Base-by-base conservation (phyloP, 1,139 yeast species). In the Suhomyces yuchorum region DNA sequence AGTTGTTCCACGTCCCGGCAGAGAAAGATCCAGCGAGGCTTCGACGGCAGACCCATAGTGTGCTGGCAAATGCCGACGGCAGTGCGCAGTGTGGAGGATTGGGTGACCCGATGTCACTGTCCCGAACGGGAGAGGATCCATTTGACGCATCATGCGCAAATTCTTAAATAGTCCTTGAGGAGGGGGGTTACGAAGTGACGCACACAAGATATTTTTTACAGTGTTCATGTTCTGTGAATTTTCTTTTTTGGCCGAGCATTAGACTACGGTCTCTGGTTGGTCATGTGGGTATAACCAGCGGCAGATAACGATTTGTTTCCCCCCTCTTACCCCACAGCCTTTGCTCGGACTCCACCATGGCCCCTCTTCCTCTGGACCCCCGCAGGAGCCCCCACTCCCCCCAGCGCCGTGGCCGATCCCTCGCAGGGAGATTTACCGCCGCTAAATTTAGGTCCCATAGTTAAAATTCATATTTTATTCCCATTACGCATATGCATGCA, bases 91-190 rank as follows among this genome's bases (percentile, higher is more conserved):
- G 11, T 26, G 14, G 14, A 26, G 30, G 11, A 26, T 26, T 26
- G 30, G 14, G 30, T 26, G 30, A 26, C 30, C 30, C 30, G 18
- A 30, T 30, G 34, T 30, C 8, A 15, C 34, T 14, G 34, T 30
- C 34, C 34, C 18, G 14, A 14, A 14, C 4, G 34, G 34, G 34
- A 30, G 14, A 30, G 15, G 14, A 34, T 34, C 24, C 5, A 5
- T 20, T 19, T 34, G 40, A 42, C 40, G 44, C 44, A 42, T 36
- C 40, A 42, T 42, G 44, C 44, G 20, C 44, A 24, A 35, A 20
- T 20, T 42, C 33, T 17, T 17, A 34, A 34, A 19, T 3, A 14
- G 24, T n/a, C 12, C 4, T 14, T 26, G 30, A 30, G 34, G 34
- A 15, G 18, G 34, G 34, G 34, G 34, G 34, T 30, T 30, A 30